Evolutionary conservation across 2,329 filamentous ascomycete species (phyloP).

Genomic region (Fusarium pseudoanthophilum): DNA sequence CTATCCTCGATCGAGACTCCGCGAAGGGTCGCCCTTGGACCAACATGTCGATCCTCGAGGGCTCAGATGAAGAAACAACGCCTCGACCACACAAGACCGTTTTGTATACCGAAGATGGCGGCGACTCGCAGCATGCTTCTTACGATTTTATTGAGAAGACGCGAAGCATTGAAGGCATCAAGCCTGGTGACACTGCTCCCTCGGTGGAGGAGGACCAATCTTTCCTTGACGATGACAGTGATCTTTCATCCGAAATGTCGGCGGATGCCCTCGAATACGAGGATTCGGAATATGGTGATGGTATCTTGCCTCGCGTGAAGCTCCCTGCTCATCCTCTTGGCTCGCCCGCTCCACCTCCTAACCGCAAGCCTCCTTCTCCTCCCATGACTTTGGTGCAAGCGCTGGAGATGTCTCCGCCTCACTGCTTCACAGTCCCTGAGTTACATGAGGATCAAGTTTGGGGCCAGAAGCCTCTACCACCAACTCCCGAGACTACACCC

Average conservation of each 20-base stretch:
- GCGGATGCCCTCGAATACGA: slow-evolving; percentile 58
- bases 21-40: slow-evolving; percentile 66
- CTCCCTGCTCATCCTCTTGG: slow-evolving; percentile 52
- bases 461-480: slow-evolving; percentile 43
- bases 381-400: slow-evolving; percentile 44
- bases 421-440: slow-evolving; percentile 38
- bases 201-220: slow-evolving; percentile 51
- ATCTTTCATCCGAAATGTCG: slow-evolving; percentile 72
- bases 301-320: slow-evolving; percentile 28
- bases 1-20: slow-evolving; percentile 76
- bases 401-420: slow-evolving; percentile 43
- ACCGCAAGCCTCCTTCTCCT: slow-evolving; percentile 46
- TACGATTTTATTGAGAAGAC: slow-evolving; percentile 67
- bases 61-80: slow-evolving; percentile 54
- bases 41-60: slow-evolving; percentile 64
- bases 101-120: slow-evolving; percentile 24
- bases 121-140: slow-evolving; percentile 54
- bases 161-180: slow-evolving; percentile 60
- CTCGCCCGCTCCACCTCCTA: slow-evolving; percentile 46
- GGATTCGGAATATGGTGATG: slow-evolving; percentile 51
- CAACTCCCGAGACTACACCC: slow-evolving; percentile 62
- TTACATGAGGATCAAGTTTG: slow-evolving; percentile 43
- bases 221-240: slow-evolving; percentile 64
- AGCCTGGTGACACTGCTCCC: slow-evolving; percentile 49
- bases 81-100: slow-evolving; percentile 37